Base-by-base conservation (phyloP, 2,329 filamentous ascomycete species). In the Colletotrichum sp. region DNA sequence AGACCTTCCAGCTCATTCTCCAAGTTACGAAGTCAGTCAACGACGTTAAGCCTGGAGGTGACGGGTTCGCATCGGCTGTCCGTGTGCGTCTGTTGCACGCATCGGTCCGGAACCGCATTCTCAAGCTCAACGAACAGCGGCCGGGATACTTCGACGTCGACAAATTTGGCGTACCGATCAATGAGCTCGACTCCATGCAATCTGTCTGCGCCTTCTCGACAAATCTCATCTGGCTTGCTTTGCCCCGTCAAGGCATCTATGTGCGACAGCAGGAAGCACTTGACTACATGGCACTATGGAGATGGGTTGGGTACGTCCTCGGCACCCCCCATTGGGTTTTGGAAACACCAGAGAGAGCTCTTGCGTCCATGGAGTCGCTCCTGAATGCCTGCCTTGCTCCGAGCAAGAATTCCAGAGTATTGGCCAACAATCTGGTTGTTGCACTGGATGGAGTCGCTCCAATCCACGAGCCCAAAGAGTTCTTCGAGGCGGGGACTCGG, bases 21-120 rank as follows among this genome's bases (percentile, higher is more conserved):
- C 91, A 93, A 79, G 92, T 91, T 75, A 93, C 91, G 4, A 85
- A 86, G 52, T 90, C 88, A 1, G 77, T 92, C 2, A 87, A 90
- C n/a, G 88, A 87, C 2, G 90, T 93, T 72, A 86, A 91, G 77
- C 91, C 91, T 4, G 91, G 90, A 2, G 92, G 92, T 5, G 89
- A 89, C 12, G 93, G 92, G 1, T 90, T 90, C 76, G 86, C 88
- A 6, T 92, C 92, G 4, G 91, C 91, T 3, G 87, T 94, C 13
- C 89, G 92, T 6, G 93, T 94, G 8, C 88, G 93, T 13, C 85
- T 94, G 2, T 86, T 94, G 4, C 93, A 94, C 79, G 90, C 92
- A 1, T 89, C 90, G 1, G 93, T 94, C 10, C 89, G 93, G 7
- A 86, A 90, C 71, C 89, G 91, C 13, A 93, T 94, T 71, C 85